These are phyloP conservation scores for Scheffersomyces amazonensis DNA, from an alignment of 805 yeast genomes.

Conservation along the genomic window DNA sequence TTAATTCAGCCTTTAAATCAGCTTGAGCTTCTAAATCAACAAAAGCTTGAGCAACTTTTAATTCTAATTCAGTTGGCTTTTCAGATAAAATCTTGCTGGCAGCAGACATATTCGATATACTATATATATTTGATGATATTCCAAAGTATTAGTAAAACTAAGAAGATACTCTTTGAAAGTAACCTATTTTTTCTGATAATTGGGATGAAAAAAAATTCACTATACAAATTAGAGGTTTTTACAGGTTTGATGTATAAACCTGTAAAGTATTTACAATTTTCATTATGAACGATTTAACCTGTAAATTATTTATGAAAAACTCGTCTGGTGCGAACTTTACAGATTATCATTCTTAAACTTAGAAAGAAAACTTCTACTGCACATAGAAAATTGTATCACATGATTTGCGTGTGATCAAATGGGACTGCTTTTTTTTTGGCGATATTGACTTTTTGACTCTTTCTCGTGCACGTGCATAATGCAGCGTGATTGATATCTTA, in stretches of 20 bases:
- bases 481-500: too few species aligned
- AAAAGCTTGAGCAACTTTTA: slow-evolving; percentile 99
- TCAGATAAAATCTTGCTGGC: slow-evolving; percentile 92
- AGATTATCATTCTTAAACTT: too few species aligned
- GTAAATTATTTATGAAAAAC: too few species aligned
- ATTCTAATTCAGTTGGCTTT: slow-evolving; percentile 97
- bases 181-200: slow-evolving; percentile 2
- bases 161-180: slow-evolving; percentile 6
- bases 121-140: slow-evolving; percentile 1
- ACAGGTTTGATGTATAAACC: slow-evolving; percentile 5
- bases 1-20: slow-evolving; percentile 95
- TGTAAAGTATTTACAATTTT: too few species aligned
- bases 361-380: too few species aligned
- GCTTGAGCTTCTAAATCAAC: slow-evolving; percentile 94
- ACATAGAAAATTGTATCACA: too few species aligned
- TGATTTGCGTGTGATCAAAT: too few species aligned
- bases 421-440: too few species aligned
- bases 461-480: too few species aligned
- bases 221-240: slow-evolving; percentile 5
- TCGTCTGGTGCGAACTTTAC: too few species aligned
- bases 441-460: too few species aligned
- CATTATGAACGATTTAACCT: too few species aligned
- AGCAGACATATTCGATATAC: slow-evolving; percentile 74
- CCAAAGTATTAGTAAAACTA: background rate
- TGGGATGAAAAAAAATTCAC: slow-evolving; percentile 6